Evolutionary conservation across 108 stramenopile genomes (phyloP).

Genomic region (Nitzschia inconspicua): DNA sequence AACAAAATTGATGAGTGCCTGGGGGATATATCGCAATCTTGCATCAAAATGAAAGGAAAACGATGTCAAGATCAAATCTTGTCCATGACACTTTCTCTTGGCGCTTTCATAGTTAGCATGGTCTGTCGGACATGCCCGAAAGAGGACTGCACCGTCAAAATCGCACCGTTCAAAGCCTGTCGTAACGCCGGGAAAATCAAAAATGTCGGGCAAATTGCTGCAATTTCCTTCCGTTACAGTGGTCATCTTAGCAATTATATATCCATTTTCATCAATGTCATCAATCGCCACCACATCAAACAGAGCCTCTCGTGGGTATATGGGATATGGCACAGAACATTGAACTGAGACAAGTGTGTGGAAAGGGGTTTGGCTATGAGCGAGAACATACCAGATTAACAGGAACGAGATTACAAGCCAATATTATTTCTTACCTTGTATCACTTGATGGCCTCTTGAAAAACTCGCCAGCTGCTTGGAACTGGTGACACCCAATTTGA

Average conservation of each 20-base stretch:
- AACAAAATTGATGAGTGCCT: constrained; percentile 62
- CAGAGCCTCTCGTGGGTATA: constrained; percentile 47
- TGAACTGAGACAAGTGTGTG: too few species aligned
- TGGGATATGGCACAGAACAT: constrained; percentile 62
- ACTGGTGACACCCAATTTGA: constrained; percentile 40
- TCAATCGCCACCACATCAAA: constrained; percentile 60
- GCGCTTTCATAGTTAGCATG: constrained; percentile 37
- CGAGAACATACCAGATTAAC: too few species aligned
- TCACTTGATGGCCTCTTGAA: constrained; percentile 54
- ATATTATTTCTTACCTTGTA: too few species aligned
- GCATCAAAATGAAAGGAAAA: constrained; percentile 55
- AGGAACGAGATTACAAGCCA: too few species aligned
- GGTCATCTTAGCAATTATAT: constrained; percentile 41
- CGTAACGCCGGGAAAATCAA: constrained; percentile 22
- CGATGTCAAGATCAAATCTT: constrained; percentile 46
- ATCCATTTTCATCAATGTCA: constrained; percentile 50
- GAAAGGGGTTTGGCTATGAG: too few species aligned
- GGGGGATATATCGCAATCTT: constrained; percentile 46
- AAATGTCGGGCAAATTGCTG: constrained; percentile 8
- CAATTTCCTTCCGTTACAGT: background rate
- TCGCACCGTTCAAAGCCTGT: constrained; percentile 45
- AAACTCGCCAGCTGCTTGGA: constrained; percentile 50
- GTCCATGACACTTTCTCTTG: too few species aligned
- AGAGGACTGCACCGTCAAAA: constrained; percentile 54
- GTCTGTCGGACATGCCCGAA: constrained; percentile 64